These are phyloP conservation scores for Trapa bicornis DNA, from an alignment of 345 rosid genomes.

Conservation along the genomic window DNA sequence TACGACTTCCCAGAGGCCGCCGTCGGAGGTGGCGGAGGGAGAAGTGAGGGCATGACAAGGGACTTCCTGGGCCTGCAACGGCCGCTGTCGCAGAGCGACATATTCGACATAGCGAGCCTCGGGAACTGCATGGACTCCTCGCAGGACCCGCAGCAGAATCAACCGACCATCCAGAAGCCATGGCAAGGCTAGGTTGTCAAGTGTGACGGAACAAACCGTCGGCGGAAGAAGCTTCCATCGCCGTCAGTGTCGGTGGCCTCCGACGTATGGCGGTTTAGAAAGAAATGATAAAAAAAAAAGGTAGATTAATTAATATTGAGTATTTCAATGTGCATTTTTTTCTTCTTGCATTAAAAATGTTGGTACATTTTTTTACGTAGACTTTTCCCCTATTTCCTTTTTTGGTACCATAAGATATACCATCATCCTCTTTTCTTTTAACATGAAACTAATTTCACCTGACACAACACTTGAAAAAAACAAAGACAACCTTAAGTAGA, in stretches of 20 bases:
- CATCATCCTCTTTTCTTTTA: neutral
- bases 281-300: neutral
- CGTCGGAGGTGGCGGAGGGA: conserved; percentile 3
- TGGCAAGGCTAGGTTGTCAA: conserved; percentile 44
- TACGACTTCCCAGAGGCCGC: conserved; percentile 2
- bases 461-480: too few relatives aligned
- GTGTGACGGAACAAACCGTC: neutral
- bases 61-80: conserved; percentile 69
- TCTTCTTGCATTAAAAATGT: neutral
- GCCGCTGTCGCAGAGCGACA: conserved; percentile 56
- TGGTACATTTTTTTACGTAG: neutral
- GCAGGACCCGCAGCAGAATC: neutral
- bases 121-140: conserved; percentile 34
- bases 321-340: neutral
- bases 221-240: too few relatives aligned
- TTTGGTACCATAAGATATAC: conserved; percentile 2
- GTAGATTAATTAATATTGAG: neutral
- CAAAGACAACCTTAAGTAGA: too few relatives aligned
- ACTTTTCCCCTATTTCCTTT: neutral
- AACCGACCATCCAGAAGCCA: conserved; percentile 25
- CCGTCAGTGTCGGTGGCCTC: too few relatives aligned
- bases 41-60: conserved; percentile 54
- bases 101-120: conserved; percentile 54
- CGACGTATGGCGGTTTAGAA: neutral
- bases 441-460: too few relatives aligned